Evolutionary conservation across 2,329 filamentous ascomycete genomes (phyloP).

Genomic region (Cladorrhinum sp.): DNA sequence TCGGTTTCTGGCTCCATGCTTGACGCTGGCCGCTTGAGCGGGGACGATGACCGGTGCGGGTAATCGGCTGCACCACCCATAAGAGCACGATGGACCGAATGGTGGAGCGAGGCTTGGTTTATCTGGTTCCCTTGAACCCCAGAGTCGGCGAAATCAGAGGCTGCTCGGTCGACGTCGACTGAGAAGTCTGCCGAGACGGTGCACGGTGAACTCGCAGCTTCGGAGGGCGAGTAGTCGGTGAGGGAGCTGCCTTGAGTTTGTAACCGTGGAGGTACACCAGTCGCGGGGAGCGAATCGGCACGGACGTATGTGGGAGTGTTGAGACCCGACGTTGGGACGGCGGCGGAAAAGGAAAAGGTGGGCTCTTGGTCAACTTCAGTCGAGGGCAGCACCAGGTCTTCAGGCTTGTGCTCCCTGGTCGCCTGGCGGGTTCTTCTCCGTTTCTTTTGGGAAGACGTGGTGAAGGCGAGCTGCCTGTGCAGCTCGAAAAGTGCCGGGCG

Average conservation of each 20-base stretch:
- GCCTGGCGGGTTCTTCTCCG: constrained; percentile 59
- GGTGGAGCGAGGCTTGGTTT: constrained; percentile 40
- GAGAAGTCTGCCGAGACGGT: constrained; percentile 56
- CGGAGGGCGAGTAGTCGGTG: constrained; percentile 48
- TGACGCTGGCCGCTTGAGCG: constrained; percentile 61
- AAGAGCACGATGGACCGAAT: constrained; percentile 50
- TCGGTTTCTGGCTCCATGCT: constrained; percentile 55
- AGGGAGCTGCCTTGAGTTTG: constrained; percentile 45
- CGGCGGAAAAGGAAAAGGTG: constrained; percentile 48
- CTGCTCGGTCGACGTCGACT: constrained; percentile 52
- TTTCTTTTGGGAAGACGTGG: constrained; percentile 72
- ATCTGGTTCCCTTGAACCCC: constrained; percentile 47
- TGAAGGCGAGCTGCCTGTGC: constrained; percentile 65
- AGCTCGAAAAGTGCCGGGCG: constrained; percentile 46
- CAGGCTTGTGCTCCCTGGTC: constrained; percentile 40
- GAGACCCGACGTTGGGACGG: constrained; percentile 37
- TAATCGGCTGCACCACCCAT: constrained; percentile 59
- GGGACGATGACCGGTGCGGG: constrained; percentile 61
- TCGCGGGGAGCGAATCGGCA: constrained; percentile 45
- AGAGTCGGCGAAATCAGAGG: constrained; percentile 34
- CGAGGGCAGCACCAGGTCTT: constrained; percentile 49
- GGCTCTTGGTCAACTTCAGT: constrained; percentile 50
- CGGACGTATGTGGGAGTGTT: constrained; percentile 41
- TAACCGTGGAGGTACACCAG: constrained; percentile 51
- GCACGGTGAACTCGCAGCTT: constrained; percentile 56